Base-by-base conservation (phyloP, 2,329 filamentous ascomycete species). In the Fusarium domesticum region DNA sequence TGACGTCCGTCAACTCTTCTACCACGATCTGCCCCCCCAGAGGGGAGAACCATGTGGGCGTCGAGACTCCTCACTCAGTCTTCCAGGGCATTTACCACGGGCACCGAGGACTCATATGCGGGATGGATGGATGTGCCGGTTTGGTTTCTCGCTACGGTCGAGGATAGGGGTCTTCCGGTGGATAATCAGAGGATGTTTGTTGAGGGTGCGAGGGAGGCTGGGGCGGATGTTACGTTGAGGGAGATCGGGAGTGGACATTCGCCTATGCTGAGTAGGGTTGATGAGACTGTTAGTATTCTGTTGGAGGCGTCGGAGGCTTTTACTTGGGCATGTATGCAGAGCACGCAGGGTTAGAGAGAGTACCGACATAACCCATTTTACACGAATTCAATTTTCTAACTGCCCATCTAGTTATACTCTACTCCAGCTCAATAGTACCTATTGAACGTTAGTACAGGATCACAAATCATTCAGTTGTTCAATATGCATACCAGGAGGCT, bases 201-300 rank as follows among this genome's bases (percentile, higher is more conserved):
- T 0, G 60, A 67, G 1, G 62, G 64, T 49, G 73, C 71, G 6
- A 66, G 61, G 55, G 64, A 58, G 6, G 57, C 65, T 52, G 70
- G 70, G 0, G 66, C 50, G 0, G 49, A 53, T 31, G 54, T 76
- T 1, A 64, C 61, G 47, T 55, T 67, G 18, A 51, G 68, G 5
- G 70, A 76, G 59, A 45, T 77, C 34, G 48, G 56, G 31, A 71
- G 63, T n/a, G 69, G 73, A 16, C 74, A 78, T 59, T 75, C 71
- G 10, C 72, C 73, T 0, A 73, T 78, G 58, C 45, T 78, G 53
- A 77, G 74, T 54, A 60, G 57, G 49, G 70, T 73, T 1, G 56
- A 64, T 3, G 67, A 69, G 43, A 70, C 69, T 2, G 68, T 58
- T 2, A 51, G 49, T 3, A 57, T 74, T 35, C 51, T 77, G 3